Percentiles rank a stretch among this genome's conserved stretches.
Evolutionary conservation across 805 yeast species (phyloP).

Genomic region (Scheffersomyces coipomensis): DNA sequence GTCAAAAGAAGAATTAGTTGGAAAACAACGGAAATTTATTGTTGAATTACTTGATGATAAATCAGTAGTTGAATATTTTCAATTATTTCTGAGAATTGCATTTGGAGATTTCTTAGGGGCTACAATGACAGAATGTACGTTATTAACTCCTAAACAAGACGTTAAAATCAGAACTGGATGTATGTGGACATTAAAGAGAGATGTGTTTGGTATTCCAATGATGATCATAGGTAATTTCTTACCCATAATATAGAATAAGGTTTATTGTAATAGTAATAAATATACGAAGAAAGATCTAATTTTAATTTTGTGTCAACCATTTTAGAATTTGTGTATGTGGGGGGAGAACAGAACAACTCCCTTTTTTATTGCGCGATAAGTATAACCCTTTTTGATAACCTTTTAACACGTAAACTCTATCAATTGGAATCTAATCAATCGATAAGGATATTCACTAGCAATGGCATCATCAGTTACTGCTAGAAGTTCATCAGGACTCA

Average conservation of each 20-base stretch:
- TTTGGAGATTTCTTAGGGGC: slow-evolving; percentile 86
- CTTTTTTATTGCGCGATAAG: no score
- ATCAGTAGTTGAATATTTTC: slow-evolving; percentile 84
- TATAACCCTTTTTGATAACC: no score
- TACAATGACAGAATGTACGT: slow-evolving; percentile 83
- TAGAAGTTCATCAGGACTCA: slow-evolving; percentile 11
- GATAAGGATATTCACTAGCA: neutral
- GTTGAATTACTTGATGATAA: slow-evolving; percentile 85
- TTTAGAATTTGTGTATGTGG: neutral
- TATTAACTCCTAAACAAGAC: slow-evolving; percentile 55
- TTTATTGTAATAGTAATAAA: no score
- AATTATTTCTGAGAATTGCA: slow-evolving; percentile 78
- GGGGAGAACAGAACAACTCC: no score
- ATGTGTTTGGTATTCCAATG: slow-evolving; percentile 95
- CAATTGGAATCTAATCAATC: neutral
- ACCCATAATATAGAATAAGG: slow-evolving; percentile 58
- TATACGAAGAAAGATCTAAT: no score
- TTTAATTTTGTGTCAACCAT: no score
- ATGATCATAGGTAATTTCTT: slow-evolving; percentile 93
- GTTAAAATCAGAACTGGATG: slow-evolving; percentile 72
- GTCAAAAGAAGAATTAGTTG: slow-evolving; percentile 66
- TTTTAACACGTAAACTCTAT: no score
- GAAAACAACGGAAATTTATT: slow-evolving; percentile 61
- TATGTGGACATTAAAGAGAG: slow-evolving; percentile 91
- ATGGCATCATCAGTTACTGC: neutral